Evolutionary conservation across 139 green algal species (phyloP), one percentile per base, ranked within the genome.

Genomic region (Picochlorum sp.): DNA sequence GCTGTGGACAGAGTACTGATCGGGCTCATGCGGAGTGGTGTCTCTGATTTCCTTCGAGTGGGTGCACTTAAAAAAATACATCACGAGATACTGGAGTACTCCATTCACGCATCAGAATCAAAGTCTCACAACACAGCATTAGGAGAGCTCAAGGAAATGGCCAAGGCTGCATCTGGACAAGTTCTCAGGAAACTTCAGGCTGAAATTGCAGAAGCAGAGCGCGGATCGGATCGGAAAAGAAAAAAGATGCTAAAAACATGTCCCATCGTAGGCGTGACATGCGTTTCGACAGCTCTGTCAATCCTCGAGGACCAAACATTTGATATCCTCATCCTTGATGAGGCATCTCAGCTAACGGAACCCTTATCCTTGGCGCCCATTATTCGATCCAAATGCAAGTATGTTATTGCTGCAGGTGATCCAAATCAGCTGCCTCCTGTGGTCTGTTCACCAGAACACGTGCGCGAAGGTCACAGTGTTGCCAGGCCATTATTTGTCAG

Each of bases 281-380:
- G 80, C 65, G 86, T 78, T 73, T 84, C 80, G 21, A 69, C 78
- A 24, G 41, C 74, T 57, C 76, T 86, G 59, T 57, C 74, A 3
- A 49, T 81, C 14, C 63, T 90, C 62, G 72, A 83, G 9, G 64
- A 68, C 37, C 56, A 66, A 26, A 26, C 10, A 13, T 90, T 96
- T 79, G 82, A 93, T 47, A 67, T 95, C 28, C 70, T 78, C 16
- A 56, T 95, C 5, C 75, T 96, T 57, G 89, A 96, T 71, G 89
- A 96, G 76, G 68, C 62, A 59, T 80, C 52, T 4, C 88, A 96
- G 72, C 85, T 96, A 70, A 82, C 85, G 26, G 89, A 96, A 77
- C 89, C 89, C 2, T 79, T 90, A 16, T 79, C 75, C 16, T 68
- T 92, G 34, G 65, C 86, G 45, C 81, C 86, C 6, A 67, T 95